Evolutionary conservation across 2,329 filamentous ascomycete genomes (phyloP).

Genomic region (Cylindrodendrum hubeiense): DNA sequence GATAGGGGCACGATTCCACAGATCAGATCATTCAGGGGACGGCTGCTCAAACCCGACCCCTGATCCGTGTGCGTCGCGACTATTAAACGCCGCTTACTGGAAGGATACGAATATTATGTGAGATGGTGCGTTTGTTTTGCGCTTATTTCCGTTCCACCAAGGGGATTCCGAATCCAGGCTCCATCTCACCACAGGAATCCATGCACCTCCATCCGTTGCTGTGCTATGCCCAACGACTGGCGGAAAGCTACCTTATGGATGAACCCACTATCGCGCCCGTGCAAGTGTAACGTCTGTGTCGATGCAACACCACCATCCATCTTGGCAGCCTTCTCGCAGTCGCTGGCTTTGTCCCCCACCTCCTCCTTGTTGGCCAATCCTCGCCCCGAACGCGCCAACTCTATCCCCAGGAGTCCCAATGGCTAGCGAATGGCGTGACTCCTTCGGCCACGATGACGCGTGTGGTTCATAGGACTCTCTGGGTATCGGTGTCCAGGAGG

Average conservation of each 20-base stretch:
- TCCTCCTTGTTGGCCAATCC: neutral
- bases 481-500: neutral
- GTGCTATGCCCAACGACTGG: neutral
- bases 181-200: neutral
- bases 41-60: too few species aligned
- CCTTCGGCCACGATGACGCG: neutral
- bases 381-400: neutral
- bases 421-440: neutral
- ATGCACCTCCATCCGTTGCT: neutral
- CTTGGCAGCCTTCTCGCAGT: neutral
- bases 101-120: constrained; percentile 2
- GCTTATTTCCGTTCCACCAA: neutral
- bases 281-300: neutral
- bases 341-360: neutral
- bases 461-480: neutral
- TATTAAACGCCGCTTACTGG: neutral
- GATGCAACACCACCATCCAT: neutral
- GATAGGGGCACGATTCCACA: neutral
- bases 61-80: too few species aligned
- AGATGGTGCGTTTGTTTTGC: neutral
- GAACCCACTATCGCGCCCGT: neutral
- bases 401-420: neutral
- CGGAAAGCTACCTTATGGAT: neutral
- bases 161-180: neutral
- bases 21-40: too few species aligned